A percentile compares a stretch with the other conserved stretches of the same genome.
phyloP scores from a whole-genome alignment of 306 rosid species.

The Quercus engelmannii region DNA sequence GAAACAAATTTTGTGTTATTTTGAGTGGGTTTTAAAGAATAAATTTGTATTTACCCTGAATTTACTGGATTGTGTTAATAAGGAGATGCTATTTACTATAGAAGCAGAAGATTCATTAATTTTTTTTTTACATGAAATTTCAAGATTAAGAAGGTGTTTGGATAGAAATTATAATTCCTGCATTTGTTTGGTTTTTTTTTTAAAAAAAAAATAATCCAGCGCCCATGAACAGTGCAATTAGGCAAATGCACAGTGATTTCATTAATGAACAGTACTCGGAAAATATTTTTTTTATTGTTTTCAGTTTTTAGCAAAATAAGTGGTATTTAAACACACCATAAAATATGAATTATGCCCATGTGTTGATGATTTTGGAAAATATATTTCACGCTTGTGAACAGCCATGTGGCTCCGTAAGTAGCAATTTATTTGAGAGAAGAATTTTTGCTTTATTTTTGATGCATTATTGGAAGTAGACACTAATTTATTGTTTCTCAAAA shows the following conservation, averaged over 20 bases:
- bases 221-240: too few species aligned
- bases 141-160: conserved; percentile 52
- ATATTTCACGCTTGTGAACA: conserved; percentile 82
- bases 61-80: background rate
- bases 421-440: conserved; percentile 15
- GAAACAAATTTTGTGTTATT: background rate
- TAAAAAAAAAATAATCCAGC: fast-evolving
- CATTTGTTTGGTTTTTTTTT: too few species aligned
- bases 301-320: too few species aligned
- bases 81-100: conserved; percentile 4
- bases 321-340: background rate
- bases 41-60: background rate
- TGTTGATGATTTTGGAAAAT: conserved; percentile 75
- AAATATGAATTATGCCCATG: conserved; percentile 92
- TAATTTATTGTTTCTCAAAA: background rate
- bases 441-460: background rate
- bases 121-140: conserved; percentile 71
- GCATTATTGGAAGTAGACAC: background rate
- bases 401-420: conserved; percentile 96
- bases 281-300: too few species aligned
- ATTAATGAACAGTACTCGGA: too few species aligned
- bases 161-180: too few species aligned
- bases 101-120: background rate
- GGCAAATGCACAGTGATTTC: too few species aligned
- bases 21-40: background rate